Base-by-base conservation (phyloP, 164 flowering plant species). In the Vitis rotundifolia region DNA sequence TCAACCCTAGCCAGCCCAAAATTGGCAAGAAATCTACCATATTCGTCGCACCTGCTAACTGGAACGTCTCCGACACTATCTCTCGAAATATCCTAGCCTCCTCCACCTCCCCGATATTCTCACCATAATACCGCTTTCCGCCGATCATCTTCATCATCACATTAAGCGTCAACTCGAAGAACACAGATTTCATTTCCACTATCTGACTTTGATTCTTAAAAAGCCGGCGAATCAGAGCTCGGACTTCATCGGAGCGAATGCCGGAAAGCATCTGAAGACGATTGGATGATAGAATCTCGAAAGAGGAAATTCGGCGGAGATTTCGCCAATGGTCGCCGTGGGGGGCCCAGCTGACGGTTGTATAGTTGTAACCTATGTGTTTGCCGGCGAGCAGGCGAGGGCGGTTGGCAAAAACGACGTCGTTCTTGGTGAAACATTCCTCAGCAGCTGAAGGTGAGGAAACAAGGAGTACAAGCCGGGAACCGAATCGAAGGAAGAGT, bases 321-420 rank as follows among this genome's bases (percentile, higher is more conserved):
- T 83, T 82, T 13, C 93, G 68, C 91, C 88, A 86, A 47, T 81
- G 81, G 29, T 67, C 71, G 28, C 91, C 93, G 51, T 87, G 81
- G 0, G 93, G 66, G 1, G 89, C 70, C 75, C 73, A 76, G 0
- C 12, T 66, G 15, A 82, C 51, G 55, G 68, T 71, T 53, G 70
- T 65, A 72, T 68, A 78, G 68, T 87, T 71, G 75, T 73, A 72
- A 0, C 82, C 81, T 8, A 86, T 28, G 70, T 68, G 26, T 60
- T 83, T 76, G 0, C 84, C 86, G 11, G 67, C 64, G 11, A 83
- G 55, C 18, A 82, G 59, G 8, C 62, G 69, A 6, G 90, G 92
- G 13, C 90, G 83, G 75, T 84, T 80, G 12, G 89, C 86, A 19
- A 88, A 80, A 8, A 77, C 63, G 71, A 81, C 67, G 79, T 88